Percentiles rank a stretch among this genome's conserved stretches.
These are phyloP conservation scores for Bonia amplexicaulis DNA, from an alignment of 176 grass and related monocot genomes.

Conservation along the genomic window DNA sequence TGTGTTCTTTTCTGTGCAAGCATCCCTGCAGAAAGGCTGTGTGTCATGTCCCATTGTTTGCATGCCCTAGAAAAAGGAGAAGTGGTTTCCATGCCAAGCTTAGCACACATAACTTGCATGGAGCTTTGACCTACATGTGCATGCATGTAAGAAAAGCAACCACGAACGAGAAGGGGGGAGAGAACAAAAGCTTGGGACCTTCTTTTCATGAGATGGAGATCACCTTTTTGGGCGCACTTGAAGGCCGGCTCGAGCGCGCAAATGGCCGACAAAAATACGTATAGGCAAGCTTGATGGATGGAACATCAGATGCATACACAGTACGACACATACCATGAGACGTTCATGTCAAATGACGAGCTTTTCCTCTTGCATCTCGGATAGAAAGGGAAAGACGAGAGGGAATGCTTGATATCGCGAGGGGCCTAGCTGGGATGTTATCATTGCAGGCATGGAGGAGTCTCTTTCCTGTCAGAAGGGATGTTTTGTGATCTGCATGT, in stretches of 20 bases:
- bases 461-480: not conserved
- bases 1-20: slow-evolving; percentile 14
- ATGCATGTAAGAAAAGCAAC: not conserved
- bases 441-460: not conserved
- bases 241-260: not conserved
- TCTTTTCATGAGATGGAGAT: slow-evolving; percentile 28
- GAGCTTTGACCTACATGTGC: slow-evolving; percentile 12
- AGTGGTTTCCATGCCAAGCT: not conserved
- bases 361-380: slow-evolving; percentile 20
- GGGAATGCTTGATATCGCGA: not conserved
- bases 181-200: not conserved
- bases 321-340: slow-evolving; percentile 28
- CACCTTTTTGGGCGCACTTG: slow-evolving; percentile 54
- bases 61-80: slow-evolving; percentile 31
- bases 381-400: slow-evolving; percentile 17
- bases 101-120: not conserved
- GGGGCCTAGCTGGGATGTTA: not conserved
- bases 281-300: slow-evolving; percentile 36
- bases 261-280: slow-evolving; percentile 62
- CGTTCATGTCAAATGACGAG: slow-evolving; percentile 42
- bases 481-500: not conserved
- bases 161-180: too few relatives aligned
- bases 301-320: slow-evolving; percentile 24
- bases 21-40: slow-evolving; percentile 21
- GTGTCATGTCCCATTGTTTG: slow-evolving; percentile 19